phyloP scores from a whole-genome alignment of 169 alveolate genomes.

The Cryptosporidium bovis region DNA sequence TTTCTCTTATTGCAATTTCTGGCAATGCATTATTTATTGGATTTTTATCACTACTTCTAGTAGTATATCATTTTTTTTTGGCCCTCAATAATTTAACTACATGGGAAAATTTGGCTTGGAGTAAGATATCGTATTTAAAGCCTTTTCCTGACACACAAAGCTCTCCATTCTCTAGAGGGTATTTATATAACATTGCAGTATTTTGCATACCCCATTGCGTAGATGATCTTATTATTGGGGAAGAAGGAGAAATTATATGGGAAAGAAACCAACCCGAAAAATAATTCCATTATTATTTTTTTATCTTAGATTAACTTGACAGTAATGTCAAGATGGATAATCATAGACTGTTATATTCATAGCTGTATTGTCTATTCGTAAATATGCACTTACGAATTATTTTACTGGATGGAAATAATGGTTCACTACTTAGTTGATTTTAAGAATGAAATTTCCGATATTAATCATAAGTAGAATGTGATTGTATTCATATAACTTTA shows the following conservation, averaged over 20 bases:
- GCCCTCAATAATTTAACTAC: slow-evolving; percentile 76
- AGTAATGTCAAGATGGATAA: too few species aligned
- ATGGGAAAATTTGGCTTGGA: slow-evolving; percentile 79
- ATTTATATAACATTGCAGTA: slow-evolving; percentile 51
- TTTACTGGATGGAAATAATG: too few species aligned
- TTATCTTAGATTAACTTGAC: not conserved
- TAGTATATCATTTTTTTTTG: slow-evolving; percentile 74
- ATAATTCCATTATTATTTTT: not conserved
- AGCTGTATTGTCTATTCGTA: too few species aligned
- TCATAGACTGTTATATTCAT: too few species aligned
- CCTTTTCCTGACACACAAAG: slow-evolving; percentile 50
- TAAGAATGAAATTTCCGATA: too few species aligned
- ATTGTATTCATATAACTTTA: too few species aligned
- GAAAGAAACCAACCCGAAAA: slow-evolving; percentile 39
- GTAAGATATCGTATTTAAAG: slow-evolving; percentile 76
- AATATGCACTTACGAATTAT: too few species aligned
- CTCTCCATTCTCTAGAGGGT: slow-evolving; percentile 68
- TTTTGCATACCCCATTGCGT: slow-evolving; percentile 69
- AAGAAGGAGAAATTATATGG: slow-evolving; percentile 71
- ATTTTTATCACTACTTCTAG: slow-evolving; percentile 56
- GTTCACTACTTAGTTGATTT: too few species aligned
- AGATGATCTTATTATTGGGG: slow-evolving; percentile 53
- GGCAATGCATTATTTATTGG: slow-evolving; percentile 58
- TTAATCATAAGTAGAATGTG: too few species aligned
- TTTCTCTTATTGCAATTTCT: slow-evolving; percentile 12